These are phyloP conservation scores for Chlorella sp. DNA, from an alignment of 139 green algal genomes.

Conservation along the genomic window DNA sequence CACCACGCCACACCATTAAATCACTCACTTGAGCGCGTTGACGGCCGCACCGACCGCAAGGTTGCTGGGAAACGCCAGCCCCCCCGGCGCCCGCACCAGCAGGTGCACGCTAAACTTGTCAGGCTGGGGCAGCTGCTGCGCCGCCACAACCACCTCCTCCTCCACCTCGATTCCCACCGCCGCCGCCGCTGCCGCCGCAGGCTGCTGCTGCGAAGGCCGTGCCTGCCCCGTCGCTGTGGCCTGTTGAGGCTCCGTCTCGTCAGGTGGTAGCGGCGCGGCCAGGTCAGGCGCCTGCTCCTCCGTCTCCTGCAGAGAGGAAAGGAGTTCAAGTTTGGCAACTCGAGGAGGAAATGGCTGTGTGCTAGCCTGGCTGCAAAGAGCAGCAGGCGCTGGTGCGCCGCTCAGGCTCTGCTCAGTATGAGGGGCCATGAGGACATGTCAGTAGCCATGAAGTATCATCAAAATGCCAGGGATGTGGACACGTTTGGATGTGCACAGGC, in stretches of 20 bases:
- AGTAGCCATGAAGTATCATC: too few species aligned
- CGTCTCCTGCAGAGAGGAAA: not conserved
- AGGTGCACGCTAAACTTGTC: slow-evolving; percentile 81
- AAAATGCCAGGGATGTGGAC: too few species aligned
- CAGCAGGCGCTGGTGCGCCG: too few species aligned
- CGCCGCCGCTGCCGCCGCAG: too few species aligned
- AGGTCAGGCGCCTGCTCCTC: not conserved
- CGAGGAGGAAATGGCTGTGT: too few species aligned
- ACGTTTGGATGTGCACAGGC: too few species aligned
- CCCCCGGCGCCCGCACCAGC: slow-evolving; percentile 50
- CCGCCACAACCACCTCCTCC: not conserved
- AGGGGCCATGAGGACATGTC: too few species aligned
- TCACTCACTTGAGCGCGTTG: slow-evolving; percentile 14
- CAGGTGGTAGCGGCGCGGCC: not conserved
- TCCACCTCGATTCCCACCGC: not conserved
- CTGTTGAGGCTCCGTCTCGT: not conserved
- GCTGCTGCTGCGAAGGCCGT: not conserved
- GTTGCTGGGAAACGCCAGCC: slow-evolving; percentile 56
- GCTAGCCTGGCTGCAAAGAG: too few species aligned
- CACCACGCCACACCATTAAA: too few species aligned
- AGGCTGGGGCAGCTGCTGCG: not conserved
- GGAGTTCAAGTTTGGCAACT: not conserved
- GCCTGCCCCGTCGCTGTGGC: not conserved
- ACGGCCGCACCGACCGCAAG: slow-evolving; percentile 24
- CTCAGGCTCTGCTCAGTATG: too few species aligned